phyloP scores from a whole-genome alignment of 352 stramenopile genomes.

The Globisporangium abappressorium region DNA sequence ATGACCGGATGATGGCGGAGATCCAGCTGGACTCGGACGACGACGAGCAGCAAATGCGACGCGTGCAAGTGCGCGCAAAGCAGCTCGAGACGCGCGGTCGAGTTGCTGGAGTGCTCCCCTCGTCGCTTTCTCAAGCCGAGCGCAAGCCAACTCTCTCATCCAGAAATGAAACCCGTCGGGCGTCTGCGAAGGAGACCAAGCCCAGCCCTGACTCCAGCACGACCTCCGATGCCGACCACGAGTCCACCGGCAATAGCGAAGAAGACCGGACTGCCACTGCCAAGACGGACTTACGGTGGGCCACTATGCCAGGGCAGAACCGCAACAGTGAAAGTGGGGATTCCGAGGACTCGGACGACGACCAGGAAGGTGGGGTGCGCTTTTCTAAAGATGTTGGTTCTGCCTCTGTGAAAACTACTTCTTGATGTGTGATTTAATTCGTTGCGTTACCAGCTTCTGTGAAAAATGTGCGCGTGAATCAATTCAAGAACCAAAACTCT shows the following conservation, averaged over 20 bases:
- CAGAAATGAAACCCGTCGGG: not conserved
- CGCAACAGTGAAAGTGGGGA: not conserved
- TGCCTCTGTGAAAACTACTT: not conserved
- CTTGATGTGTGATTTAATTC: not conserved
- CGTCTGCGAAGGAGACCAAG: not conserved
- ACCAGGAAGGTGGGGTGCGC: not conserved
- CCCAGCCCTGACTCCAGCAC: not conserved
- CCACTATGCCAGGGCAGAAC: not conserved
- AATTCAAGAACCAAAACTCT: not conserved
- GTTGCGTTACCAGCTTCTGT: not conserved
- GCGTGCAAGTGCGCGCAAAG: conserved; percentile 1
- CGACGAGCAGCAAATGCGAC: conserved; percentile 1
- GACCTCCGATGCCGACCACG: not conserved
- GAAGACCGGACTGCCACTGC: not conserved
- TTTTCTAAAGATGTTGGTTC: not conserved
- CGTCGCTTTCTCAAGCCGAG: not conserved
- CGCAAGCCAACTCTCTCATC: not conserved
- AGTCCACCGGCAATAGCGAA: conserved; percentile 1
- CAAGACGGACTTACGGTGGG: not conserved
- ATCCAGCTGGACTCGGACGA: conserved; percentile 8
- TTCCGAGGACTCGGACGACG: not conserved
- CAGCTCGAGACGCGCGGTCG: not conserved
- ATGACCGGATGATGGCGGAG: conserved; percentile 14
- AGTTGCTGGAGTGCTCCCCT: not conserved
- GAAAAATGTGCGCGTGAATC: not conserved